phyloP scores from a whole-genome alignment of 2,329 filamentous ascomycete species.

The Alternaria sp. region DNA sequence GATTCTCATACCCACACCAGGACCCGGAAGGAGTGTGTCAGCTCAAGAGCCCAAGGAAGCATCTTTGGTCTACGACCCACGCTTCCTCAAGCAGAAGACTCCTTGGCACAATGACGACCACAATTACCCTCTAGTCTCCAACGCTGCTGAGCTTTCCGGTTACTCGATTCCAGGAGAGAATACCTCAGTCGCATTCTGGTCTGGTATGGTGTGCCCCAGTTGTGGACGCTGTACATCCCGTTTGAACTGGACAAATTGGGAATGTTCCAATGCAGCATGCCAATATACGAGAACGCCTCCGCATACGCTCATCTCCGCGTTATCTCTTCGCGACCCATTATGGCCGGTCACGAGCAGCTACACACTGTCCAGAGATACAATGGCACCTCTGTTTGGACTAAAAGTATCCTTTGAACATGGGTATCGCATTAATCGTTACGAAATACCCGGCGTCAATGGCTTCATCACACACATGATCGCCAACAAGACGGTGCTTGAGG shows the following conservation, averaged over 20 bases:
- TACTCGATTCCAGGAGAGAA: constrained; percentile 54
- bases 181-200: constrained; percentile 61
- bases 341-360: constrained; percentile 45
- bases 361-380: constrained; percentile 38
- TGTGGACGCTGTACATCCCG: constrained; percentile 69
- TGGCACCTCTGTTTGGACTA: constrained; percentile 40
- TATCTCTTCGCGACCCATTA: constrained; percentile 43
- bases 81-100: constrained; percentile 64
- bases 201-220: constrained; percentile 69
- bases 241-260: constrained; percentile 67
- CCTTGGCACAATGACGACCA: constrained; percentile 49
- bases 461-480: constrained; percentile 65
- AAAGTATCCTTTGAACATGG: constrained; percentile 45
- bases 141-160: constrained; percentile 33
- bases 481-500: constrained; percentile 59
- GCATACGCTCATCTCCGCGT: constrained; percentile 36
- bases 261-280: constrained; percentile 62
- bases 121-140: constrained; percentile 45
- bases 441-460: constrained; percentile 54
- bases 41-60: constrained; percentile 37
- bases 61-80: constrained; percentile 59
- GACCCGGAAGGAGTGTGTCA: constrained; percentile 23
- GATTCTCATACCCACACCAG: constrained; percentile 25
- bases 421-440: constrained; percentile 55
- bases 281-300: constrained; percentile 52